A percentile compares a stretch with the other conserved stretches of the same genome.
phyloP scores from a whole-genome alignment of 2,329 filamentous ascomycete species.

The Zymoseptoria brevis region DNA sequence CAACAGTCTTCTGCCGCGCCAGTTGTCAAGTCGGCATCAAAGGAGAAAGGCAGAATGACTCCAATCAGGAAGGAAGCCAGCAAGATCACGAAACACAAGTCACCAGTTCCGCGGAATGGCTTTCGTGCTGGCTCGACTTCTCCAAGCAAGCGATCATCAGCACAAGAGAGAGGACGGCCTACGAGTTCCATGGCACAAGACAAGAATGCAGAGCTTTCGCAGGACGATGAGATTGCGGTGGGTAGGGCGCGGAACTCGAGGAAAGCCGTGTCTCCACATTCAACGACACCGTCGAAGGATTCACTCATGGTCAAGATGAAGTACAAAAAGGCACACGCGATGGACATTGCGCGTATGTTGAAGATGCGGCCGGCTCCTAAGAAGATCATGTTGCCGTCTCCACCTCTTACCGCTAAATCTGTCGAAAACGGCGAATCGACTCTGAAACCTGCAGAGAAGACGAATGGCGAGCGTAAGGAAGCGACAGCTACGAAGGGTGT shows the following conservation, averaged over 20 bases:
- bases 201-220: constrained; percentile 12
- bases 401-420: neutral
- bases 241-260: constrained; percentile 10
- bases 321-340: constrained; percentile 20
- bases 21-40: constrained; percentile 11
- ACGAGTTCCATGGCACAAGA: constrained; percentile 5
- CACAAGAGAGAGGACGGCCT: constrained; percentile 12
- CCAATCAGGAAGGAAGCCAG: constrained; percentile 13
- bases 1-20: constrained; percentile 12
- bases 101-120: constrained; percentile 21
- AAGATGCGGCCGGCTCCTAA: constrained; percentile 20
- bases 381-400: constrained; percentile 8
- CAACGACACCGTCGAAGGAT: constrained; percentile 3
- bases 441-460: constrained; percentile 8
- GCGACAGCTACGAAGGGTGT: constrained; percentile 20
- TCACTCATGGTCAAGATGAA: constrained; percentile 23
- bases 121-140: constrained; percentile 24
- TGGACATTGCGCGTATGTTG: constrained; percentile 24
- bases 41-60: constrained; percentile 18
- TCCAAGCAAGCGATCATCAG: constrained; percentile 19
- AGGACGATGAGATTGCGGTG: constrained; percentile 17
- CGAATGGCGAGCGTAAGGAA: constrained; percentile 10
- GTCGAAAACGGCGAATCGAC: constrained; percentile 7
- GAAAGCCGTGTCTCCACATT: constrained; percentile 1
- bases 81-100: constrained; percentile 19